A percentile compares a stretch with the other conserved stretches of the same genome.
Conservation (phyloP, 83 land plant genomes). For the Diphasiastrum complanatum region DNA sequence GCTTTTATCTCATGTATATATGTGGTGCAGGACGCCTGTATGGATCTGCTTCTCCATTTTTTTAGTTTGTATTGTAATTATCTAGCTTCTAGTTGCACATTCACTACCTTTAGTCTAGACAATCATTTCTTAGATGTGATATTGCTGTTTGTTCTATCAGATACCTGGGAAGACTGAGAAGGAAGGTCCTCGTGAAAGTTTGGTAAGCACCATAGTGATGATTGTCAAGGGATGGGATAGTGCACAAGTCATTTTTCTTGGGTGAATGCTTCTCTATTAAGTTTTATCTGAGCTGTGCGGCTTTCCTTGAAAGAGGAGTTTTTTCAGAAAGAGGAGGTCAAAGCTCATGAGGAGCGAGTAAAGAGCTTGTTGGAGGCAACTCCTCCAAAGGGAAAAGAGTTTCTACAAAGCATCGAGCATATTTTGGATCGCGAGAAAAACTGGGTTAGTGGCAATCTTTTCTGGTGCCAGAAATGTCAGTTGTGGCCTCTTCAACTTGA, state of each 20-base stretch:
- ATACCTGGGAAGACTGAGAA: conserved; percentile 92
- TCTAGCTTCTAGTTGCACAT: too few relatives aligned
- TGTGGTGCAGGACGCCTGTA: too few relatives aligned
- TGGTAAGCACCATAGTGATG: conserved; percentile 40
- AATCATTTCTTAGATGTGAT: not conserved
- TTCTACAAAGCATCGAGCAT: conserved; percentile 83
- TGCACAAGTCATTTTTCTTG: not conserved
- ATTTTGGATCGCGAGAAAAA: conserved; percentile 88
- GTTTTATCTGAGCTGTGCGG: too few relatives aligned
- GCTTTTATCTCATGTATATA: too few relatives aligned
- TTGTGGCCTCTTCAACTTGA: too few relatives aligned
- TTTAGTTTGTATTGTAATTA: too few relatives aligned
- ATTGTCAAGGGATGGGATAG: too few relatives aligned
- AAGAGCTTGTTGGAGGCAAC: conserved; percentile 70
- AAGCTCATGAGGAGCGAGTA: conserved; percentile 79
- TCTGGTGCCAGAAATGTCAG: not conserved
- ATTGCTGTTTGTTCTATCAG: conserved; percentile 23
- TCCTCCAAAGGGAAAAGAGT: conserved; percentile 92
- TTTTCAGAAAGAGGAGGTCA: conserved; percentile 82
- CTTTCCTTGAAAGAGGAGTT: not conserved
- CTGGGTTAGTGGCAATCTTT: conserved; percentile 50
- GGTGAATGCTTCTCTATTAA: not conserved
- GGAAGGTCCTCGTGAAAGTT: conserved; percentile 69
- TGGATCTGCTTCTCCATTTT: too few relatives aligned
- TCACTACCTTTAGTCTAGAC: too few relatives aligned